phyloP scores from a whole-genome alignment of 805 yeast genomes.

The Maudiozyma turicensis region DNA sequence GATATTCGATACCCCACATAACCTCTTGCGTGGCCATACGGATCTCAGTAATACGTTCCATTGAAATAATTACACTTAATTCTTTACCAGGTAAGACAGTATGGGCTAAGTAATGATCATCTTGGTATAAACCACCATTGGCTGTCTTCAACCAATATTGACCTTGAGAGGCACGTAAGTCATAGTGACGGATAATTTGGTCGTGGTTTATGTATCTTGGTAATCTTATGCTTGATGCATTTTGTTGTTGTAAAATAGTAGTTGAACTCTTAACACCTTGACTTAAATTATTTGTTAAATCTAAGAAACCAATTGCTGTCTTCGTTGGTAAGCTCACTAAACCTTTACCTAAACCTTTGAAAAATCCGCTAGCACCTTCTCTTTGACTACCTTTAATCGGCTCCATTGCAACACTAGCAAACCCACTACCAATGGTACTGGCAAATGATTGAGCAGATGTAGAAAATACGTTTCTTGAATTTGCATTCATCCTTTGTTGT shows the following conservation, averaged over 20 bases:
- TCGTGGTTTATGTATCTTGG: slow-evolving; percentile 69
- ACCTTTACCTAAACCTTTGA: slow-evolving; percentile 91
- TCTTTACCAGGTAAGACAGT: slow-evolving; percentile 75
- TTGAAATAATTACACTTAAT: slow-evolving; percentile 65
- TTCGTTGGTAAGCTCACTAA: slow-evolving; percentile 93
- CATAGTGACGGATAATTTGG: slow-evolving; percentile 63
- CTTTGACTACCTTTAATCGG: slow-evolving; percentile 85
- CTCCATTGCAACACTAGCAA: slow-evolving; percentile 81
- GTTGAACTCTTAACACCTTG: slow-evolving; percentile 93
- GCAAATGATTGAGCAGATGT: slow-evolving; percentile 83
- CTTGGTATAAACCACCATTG: slow-evolving; percentile 66
- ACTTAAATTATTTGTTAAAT: slow-evolving; percentile 82
- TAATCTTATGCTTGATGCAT: slow-evolving; percentile 67
- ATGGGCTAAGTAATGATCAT: slow-evolving; percentile 79
- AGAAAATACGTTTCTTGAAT: slow-evolving; percentile 75
- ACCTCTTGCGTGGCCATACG: slow-evolving; percentile 49
- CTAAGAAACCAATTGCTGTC: slow-evolving; percentile 91
- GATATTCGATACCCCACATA: slow-evolving; percentile 65
- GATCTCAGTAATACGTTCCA: slow-evolving; percentile 57
- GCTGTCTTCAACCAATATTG: slow-evolving; percentile 82
- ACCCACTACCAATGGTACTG: slow-evolving; percentile 79
- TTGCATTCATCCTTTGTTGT: slow-evolving; percentile 66
- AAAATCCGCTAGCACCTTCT: slow-evolving; percentile 86
- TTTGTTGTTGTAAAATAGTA: slow-evolving; percentile 73
- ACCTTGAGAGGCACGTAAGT: slow-evolving; percentile 83